phyloP scores from a whole-genome alignment of 352 stramenopile genomes.

The Globisporangium megalacanthum region DNA sequence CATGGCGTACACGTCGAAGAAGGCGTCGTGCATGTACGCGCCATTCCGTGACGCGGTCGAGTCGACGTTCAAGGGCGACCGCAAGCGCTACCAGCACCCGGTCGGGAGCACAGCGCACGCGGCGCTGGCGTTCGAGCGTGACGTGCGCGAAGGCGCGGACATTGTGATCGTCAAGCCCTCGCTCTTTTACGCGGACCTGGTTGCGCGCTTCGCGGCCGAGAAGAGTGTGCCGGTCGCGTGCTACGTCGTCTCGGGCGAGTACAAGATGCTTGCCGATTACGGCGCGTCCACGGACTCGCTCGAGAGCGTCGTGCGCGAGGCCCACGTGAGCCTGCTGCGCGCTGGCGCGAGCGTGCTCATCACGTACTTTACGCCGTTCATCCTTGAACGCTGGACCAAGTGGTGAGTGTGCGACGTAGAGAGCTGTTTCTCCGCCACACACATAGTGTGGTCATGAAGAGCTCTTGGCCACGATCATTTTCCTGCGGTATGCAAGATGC shows the following conservation, averaged over 20 bases:
- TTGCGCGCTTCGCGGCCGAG: conserved; percentile 90
- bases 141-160: conserved; percentile 92
- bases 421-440: too few relatives aligned
- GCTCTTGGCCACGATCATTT: neutral
- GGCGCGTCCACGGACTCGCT: conserved; percentile 75
- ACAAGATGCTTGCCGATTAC: conserved; percentile 99
- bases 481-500: neutral
- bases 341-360: conserved; percentile 97
- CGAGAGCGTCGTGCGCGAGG: conserved; percentile 80
- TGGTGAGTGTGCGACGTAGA: conserved; percentile 53
- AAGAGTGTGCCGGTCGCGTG: conserved; percentile 94
- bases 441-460: too few relatives aligned
- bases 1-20: conserved; percentile 99
- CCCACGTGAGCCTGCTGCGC: conserved; percentile 76
- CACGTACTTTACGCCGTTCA: conserved; percentile 96
- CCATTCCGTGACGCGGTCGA: conserved; percentile 97
- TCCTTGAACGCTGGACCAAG: conserved; percentile 75
- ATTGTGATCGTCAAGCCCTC: conserved; percentile 99
- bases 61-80: conserved; percentile 91
- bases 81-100: conserved; percentile 97
- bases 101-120: conserved; percentile 82
- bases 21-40: conserved; percentile 94
- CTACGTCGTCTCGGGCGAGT: conserved; percentile 99
- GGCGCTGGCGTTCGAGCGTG: conserved; percentile 68
- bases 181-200: conserved; percentile 98